Evolutionary conservation across 306 rosid species (phyloP), one percentile per base, ranked within the genome.

Genomic region (Morella rubra): DNA sequence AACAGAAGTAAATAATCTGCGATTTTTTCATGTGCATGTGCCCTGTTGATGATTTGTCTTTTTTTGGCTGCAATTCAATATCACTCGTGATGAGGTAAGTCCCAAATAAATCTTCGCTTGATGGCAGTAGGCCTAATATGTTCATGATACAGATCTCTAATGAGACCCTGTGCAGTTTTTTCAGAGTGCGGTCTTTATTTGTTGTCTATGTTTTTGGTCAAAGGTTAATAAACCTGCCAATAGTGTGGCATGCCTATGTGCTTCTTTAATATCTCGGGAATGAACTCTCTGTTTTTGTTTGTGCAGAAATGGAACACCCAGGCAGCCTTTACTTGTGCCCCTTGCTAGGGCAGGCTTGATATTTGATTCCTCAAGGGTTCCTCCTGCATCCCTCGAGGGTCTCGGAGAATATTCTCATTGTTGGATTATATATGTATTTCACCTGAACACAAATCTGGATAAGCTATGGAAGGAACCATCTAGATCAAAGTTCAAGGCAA

Each of bases 261-360:
- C 70, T 59, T 68, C 55, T 50, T 73, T 56, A 49, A 65, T 83
- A 64, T 42, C 41, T 44, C 73, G 46, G 56, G 77, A 24, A 49
- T 79, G 79, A 81, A 37, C 51, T 3, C 40, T 73, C 71, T 40
- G 49, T 61, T 86, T n/a, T 67, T 37, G 55, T 45, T 80, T 44
- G 67, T 76, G 67, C 77, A 95, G 98, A 89, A 90, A 95, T 73
- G 98, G 98, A 46, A 92, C 98, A 13, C 98, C 98, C 3, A 86
- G 98, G 84, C 98, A 95, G 81, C 97, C 98, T 24, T 89, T 92
- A 74, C 83, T 95, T 69, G 98, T 92, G 45, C 97, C 98, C 47
- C 98, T 95, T 81, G 93, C 97, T 5, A 92, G 93, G 80, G 97
- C 98, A 73, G 80, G 90, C 40, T 81, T 95, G 91, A 81, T 90